Percentiles rank a stretch among this genome's conserved stretches.
Conservation (phyloP, 2,329 filamentous ascomycete genomes). For the Colletotrichum navitas region DNA sequence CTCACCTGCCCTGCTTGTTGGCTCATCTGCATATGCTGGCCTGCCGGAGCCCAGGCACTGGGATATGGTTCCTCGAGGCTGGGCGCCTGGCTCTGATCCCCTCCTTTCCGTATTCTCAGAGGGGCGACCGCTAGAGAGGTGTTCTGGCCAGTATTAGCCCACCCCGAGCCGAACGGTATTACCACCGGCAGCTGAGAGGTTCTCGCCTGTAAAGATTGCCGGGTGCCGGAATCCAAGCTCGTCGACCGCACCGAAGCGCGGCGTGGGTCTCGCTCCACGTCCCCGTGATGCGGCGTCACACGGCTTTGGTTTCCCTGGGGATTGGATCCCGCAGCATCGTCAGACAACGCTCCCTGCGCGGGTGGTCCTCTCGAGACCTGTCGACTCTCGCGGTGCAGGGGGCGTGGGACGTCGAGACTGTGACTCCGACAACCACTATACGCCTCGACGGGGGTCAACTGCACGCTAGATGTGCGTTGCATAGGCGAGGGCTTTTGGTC, state of each 20-base stretch:
- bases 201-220: neutral
- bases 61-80: neutral
- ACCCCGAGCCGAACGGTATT: neutral
- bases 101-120: neutral
- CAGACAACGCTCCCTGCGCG: neutral
- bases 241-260: conserved; percentile 3
- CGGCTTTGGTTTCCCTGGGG: neutral
- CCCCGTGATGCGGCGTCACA: neutral
- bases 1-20: neutral
- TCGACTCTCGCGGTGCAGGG: conserved; percentile 1
- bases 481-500: neutral
- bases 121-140: neutral
- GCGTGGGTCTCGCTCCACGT: neutral
- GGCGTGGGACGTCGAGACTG: neutral
- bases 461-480: conserved; percentile 2
- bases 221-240: conserved; percentile 6
- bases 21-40: neutral
- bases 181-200: neutral
- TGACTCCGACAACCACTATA: neutral
- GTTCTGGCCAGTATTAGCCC: neutral
- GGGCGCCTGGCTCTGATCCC: neutral
- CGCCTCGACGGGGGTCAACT: neutral
- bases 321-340: neutral
- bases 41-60: neutral
- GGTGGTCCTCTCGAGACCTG: neutral